Evolutionary conservation across 805 yeast species (phyloP).

Genomic region (Candida tibetensis): DNA sequence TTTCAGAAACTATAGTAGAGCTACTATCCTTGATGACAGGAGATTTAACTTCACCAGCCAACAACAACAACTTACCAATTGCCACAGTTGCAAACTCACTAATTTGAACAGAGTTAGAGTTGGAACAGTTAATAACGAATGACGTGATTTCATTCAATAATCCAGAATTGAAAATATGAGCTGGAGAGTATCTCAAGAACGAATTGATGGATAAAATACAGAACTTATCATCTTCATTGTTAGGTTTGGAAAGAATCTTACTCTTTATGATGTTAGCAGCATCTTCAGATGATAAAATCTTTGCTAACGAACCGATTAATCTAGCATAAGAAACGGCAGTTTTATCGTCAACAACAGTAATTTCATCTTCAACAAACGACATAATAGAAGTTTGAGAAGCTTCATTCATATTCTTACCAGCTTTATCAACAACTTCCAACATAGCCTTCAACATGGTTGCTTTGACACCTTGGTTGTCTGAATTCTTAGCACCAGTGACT

Average conservation of each 20-base stretch:
- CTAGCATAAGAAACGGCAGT: constrained; percentile 74
- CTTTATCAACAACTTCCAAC: constrained; percentile 74
- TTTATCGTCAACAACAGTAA: constrained; percentile 51
- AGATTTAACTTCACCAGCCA: constrained; percentile 38
- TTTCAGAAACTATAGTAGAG: constrained; percentile 7
- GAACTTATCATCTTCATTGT: constrained; percentile 47
- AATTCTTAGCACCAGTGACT: constrained; percentile 66
- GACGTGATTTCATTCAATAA: constrained; percentile 48
- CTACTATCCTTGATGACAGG: constrained; percentile 14
- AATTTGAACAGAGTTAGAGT: constrained; percentile 47
- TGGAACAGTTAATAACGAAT: constrained; percentile 45
- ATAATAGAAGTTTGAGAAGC: constrained; percentile 66
- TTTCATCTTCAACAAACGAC: constrained; percentile 71
- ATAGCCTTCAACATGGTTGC: constrained; percentile 84
- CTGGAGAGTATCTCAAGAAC: constrained; percentile 74
- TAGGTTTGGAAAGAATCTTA: constrained; percentile 52
- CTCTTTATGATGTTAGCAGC: constrained; percentile 55
- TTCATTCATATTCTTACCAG: constrained; percentile 76
- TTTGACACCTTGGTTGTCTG: constrained; percentile 69
- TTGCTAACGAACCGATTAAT: constrained; percentile 73
- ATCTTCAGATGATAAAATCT: constrained; percentile 61
- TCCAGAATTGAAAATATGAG: constrained; percentile 53
- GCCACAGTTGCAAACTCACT: constrained; percentile 78
- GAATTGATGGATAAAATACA: constrained; percentile 74
- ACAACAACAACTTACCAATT: constrained; percentile 72